Evolutionary conservation across 192 early-diverging fungal genomes (phyloP).

Genomic region (Cetraspora pellucida): DNA sequence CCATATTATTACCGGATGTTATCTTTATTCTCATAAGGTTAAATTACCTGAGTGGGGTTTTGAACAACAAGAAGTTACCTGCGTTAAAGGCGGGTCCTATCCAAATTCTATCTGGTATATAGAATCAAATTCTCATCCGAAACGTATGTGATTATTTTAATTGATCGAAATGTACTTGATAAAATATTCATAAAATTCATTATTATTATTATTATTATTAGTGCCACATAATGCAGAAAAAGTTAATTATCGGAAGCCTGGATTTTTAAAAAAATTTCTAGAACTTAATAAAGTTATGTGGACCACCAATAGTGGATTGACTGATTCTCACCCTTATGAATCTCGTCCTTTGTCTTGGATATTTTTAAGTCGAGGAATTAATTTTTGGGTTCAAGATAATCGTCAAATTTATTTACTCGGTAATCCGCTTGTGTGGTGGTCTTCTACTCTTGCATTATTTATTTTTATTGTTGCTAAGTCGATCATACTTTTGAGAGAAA

Average conservation of each 20-base stretch:
- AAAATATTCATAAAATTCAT: neutral
- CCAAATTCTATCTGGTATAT: conserved; percentile 79
- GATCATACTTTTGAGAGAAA: conserved; percentile 57
- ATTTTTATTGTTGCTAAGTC: conserved; percentile 61
- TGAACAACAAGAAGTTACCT: conserved; percentile 90
- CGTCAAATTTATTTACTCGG: conserved; percentile 89
- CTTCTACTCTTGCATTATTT: conserved; percentile 60
- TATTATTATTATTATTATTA: conserved; percentile 34
- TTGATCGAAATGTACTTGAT: neutral
- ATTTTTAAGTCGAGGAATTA: conserved; percentile 82
- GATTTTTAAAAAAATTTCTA: conserved; percentile 85
- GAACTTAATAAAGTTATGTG: conserved; percentile 91
- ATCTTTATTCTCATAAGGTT: conserved; percentile 77
- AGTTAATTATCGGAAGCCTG: conserved; percentile 64
- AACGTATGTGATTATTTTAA: conserved; percentile 41
- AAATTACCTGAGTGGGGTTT: conserved; percentile 92
- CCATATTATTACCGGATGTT: conserved; percentile 74
- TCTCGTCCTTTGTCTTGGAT: conserved; percentile 90
- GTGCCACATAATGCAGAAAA: conserved; percentile 59
- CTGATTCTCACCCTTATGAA: conserved; percentile 90
- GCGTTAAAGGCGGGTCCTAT: conserved; percentile 78
- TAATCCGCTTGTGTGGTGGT: conserved; percentile 86
- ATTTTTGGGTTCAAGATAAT: conserved; percentile 75
- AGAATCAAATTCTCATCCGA: conserved; percentile 60
- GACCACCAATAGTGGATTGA: conserved; percentile 82